Conservation (phyloP, 129 eudicot genomes). For the Arctium minus region DNA sequence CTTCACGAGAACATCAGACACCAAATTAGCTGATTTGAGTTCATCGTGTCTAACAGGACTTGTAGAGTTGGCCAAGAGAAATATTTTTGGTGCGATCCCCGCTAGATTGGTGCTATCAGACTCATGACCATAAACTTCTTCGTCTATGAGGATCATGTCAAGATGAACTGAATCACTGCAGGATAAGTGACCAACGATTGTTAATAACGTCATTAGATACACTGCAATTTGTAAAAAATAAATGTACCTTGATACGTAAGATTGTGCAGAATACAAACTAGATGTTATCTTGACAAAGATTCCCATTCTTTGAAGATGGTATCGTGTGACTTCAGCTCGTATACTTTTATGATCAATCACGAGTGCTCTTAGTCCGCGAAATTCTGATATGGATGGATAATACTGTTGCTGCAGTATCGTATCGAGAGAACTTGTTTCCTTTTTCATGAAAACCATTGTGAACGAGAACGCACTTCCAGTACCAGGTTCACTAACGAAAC, state of each 20-base stretch:
- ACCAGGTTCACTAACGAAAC: conserved; percentile 66
- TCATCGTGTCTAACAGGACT: conserved; percentile 28
- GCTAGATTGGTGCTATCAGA: conserved; percentile 10
- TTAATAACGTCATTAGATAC: neutral
- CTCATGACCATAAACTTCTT: conserved; percentile 7
- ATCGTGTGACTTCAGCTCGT: conserved; percentile 75
- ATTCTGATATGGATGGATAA: conserved; percentile 53
- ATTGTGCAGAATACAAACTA: conserved; percentile 48
- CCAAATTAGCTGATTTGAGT: conserved; percentile 49
- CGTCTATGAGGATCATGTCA: neutral
- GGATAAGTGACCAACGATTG: neutral
- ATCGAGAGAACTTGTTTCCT: conserved; percentile 30
- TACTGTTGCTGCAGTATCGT: conserved; percentile 25
- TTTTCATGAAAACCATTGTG: conserved; percentile 49
- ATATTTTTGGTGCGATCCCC: conserved; percentile 22
- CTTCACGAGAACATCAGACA: conserved; percentile 46
- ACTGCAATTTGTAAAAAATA: neutral
- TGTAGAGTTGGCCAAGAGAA: conserved; percentile 41
- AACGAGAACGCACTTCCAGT: conserved; percentile 78
- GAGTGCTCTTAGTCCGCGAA: conserved; percentile 61
- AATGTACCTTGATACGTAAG: conserved; percentile 33
- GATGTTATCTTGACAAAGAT: conserved; percentile 53
- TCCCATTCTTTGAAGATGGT: conserved; percentile 85
- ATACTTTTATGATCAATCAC: conserved; percentile 61
- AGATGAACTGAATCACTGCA: neutral